Evolutionary conservation across 192 early-diverging fungal species (phyloP), one percentile per base, ranked within the genome.

Genomic region (Podila minutissima): DNA sequence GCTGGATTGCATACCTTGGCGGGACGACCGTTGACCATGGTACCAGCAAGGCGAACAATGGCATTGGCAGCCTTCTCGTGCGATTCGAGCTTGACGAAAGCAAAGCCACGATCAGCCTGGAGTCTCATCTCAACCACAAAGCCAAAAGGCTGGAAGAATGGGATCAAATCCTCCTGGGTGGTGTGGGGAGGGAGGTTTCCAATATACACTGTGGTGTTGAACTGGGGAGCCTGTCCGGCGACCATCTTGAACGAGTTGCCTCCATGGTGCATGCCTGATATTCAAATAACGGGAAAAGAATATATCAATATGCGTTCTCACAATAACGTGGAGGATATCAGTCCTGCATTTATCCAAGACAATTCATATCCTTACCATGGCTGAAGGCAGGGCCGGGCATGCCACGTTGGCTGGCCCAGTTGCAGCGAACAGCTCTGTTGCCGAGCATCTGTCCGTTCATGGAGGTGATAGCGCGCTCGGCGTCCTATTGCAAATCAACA

Each of bases 331-430:
- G 2, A 20, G 12, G 7, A 51, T 60, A 19, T 24, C 59, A 26
- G 41, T 1, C 41, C 12, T 17, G 41, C 41, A 4, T 46, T 15
- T 46, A 11, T 37, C 15, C 13, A 46, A 17, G 41, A 46, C 15
- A 15, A 4, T 17, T 17, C 11, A 46, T 46, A 1, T 46, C 41
- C 38, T 17, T 77, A 77, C 67, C 78, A 55, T 72, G 70, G 29
- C 72, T 65, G 62, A 82, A 78, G 46, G 74, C 67, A 22, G 84
- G 84, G 67, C 84, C 84, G 32, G 84, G 84, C 74, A 82, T 74
- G 33, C 88, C 88, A 76, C 95, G 95, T 71, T 96, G 95, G 71
- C 92, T 97, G 22, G 96, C 96, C 96, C 96, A 97, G 86, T 97
- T 97, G 68, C 95, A 94, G 51, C 96, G 93, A 69, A 97, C 92